A percentile compares a stretch with the other conserved stretches of the same genome.
phyloP scores from a whole-genome alignment of 371 early-diverging fungal species.

The Mortierella sp. region DNA sequence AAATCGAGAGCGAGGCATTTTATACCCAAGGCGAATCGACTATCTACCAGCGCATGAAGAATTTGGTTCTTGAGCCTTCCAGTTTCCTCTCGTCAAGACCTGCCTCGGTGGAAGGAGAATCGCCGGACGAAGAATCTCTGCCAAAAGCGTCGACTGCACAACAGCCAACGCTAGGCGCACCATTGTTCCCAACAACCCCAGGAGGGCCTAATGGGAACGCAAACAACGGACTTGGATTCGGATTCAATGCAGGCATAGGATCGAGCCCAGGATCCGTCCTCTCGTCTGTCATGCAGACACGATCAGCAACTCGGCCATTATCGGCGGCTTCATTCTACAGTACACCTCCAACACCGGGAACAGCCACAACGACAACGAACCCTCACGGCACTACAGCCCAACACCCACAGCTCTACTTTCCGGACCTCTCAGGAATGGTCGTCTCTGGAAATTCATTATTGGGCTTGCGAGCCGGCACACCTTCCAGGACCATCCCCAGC shows the following conservation, averaged over 20 bases:
- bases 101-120: slow-evolving; percentile 17
- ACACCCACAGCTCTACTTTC: slow-evolving; percentile 34
- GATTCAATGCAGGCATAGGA: slow-evolving; percentile 36
- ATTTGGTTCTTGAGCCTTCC: slow-evolving; percentile 32
- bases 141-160: slow-evolving; percentile 3
- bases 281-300: slow-evolving; percentile 47
- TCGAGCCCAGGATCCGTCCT: slow-evolving; percentile 44
- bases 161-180: background rate
- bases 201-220: slow-evolving; percentile 17
- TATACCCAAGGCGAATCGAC: slow-evolving; percentile 58
- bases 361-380: background rate
- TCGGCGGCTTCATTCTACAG: slow-evolving; percentile 50
- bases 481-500: slow-evolving; percentile 43
- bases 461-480: slow-evolving; percentile 44
- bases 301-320: slow-evolving; percentile 27
- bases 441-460: slow-evolving; percentile 41
- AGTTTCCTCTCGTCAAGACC: slow-evolving; percentile 10
- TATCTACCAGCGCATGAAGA: slow-evolving; percentile 49
- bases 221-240: slow-evolving; percentile 31
- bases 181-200: slow-evolving; percentile 26
- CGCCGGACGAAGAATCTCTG: background rate
- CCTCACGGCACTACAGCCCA: slow-evolving; percentile 7
- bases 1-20: slow-evolving; percentile 56
- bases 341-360: slow-evolving; percentile 27
- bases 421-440: slow-evolving; percentile 45